Conservation (phyloP, 257 asterid species). For the Pogostemon cablin region DNA sequence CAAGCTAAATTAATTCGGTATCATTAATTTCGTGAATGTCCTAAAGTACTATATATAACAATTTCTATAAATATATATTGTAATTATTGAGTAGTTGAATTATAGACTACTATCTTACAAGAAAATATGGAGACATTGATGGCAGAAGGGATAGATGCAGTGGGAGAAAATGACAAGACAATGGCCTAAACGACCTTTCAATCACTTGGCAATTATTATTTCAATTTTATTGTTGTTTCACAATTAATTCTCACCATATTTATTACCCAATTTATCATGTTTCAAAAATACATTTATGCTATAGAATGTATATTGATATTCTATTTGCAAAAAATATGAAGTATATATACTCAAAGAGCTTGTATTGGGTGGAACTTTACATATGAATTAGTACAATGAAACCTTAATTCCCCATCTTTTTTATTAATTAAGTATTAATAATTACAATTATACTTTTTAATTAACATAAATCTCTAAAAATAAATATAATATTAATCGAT, state of each 20-base stretch:
- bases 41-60: background rate
- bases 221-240: conserved; percentile 12
- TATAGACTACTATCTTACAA: background rate
- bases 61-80: background rate
- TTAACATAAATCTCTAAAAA: too few relatives aligned
- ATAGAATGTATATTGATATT: too few relatives aligned
- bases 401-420: too few relatives aligned
- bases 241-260: background rate
- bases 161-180: conserved; percentile 39
- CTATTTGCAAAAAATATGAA: too few relatives aligned
- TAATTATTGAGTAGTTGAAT: background rate
- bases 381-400: too few relatives aligned
- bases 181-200: conserved; percentile 36
- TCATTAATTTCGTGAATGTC: conserved; percentile 1
- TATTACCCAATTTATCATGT: background rate
- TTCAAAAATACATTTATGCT: too few relatives aligned
- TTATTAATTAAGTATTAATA: too few relatives aligned
- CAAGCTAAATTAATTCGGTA: background rate
- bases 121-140: conserved; percentile 29
- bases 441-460: too few relatives aligned
- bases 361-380: too few relatives aligned
- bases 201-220: conserved; percentile 41
- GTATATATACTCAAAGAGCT: too few relatives aligned
- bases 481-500: too few relatives aligned
- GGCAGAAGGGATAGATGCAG: conserved; percentile 33